Conservation (phyloP, 2,329 filamentous ascomycete genomes). For the Pseudogymnoascus sp. region DNA sequence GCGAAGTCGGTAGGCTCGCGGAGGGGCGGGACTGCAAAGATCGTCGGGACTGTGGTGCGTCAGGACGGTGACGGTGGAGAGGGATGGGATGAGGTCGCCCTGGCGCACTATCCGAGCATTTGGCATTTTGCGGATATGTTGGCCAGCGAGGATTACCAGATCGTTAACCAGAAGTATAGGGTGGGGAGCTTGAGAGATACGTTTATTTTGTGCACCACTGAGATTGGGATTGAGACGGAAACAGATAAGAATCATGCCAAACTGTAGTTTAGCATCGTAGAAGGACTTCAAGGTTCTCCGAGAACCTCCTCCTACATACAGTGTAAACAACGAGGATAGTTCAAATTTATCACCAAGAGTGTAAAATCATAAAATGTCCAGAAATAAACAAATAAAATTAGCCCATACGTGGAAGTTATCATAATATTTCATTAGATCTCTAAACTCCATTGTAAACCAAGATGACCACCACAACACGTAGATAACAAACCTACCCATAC, state of each 20-base stretch:
- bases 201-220: conserved; percentile 47
- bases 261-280: not conserved
- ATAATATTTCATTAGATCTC: not conserved
- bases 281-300: not conserved
- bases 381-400: not conserved
- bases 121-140: conserved; percentile 58
- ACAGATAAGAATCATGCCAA: not conserved
- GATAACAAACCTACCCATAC: too few species aligned
- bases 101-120: conserved; percentile 59
- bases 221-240: conserved; percentile 34
- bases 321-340: not conserved
- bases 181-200: conserved; percentile 47
- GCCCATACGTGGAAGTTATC: not conserved
- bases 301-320: too few species aligned
- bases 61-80: conserved; percentile 27
- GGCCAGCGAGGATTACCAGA: conserved; percentile 51
- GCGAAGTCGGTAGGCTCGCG: conserved; percentile 42
- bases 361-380: not conserved
- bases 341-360: not conserved
- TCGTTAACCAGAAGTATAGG: conserved; percentile 47
- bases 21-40: conserved; percentile 54
- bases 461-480: not conserved
- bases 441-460: not conserved
- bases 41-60: conserved; percentile 51
- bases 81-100: conserved; percentile 57